A percentile compares a stretch with the other conserved stretches of the same genome.
Conservation (phyloP, 371 early-diverging fungal species). For the Mortierella sp. region DNA sequence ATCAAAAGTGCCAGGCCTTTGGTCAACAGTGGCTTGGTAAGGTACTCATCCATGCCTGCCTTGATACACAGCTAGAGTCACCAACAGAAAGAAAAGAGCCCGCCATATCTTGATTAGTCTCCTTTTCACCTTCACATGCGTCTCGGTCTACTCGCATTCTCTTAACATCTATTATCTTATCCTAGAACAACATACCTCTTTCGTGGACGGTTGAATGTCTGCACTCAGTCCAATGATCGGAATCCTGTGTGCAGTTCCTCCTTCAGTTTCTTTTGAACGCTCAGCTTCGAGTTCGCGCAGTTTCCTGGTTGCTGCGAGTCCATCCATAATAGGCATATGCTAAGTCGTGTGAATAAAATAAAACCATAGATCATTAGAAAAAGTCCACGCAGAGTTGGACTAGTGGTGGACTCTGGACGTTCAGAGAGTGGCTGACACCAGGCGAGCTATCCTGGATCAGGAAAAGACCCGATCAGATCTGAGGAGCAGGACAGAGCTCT, state of each 20-base stretch:
- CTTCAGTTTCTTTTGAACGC: conserved; percentile 21
- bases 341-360: conserved; percentile 4
- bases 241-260: conserved; percentile 27
- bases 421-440: not conserved
- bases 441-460: no score
- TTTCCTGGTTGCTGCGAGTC: conserved; percentile 65
- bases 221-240: conserved; percentile 70
- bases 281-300: conserved; percentile 55
- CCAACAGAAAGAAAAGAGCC: not conserved
- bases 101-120: not conserved
- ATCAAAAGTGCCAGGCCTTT: conserved; percentile 47
- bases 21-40: conserved; percentile 65
- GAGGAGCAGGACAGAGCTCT: no score
- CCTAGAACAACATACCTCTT: conserved; percentile 33
- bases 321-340: conserved; percentile 61
- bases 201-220: conserved; percentile 64
- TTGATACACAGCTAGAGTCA: conserved; percentile 56
- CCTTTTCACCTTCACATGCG: not conserved
- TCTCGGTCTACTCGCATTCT: not conserved
- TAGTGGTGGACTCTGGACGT: not conserved
- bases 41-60: conserved; percentile 70
- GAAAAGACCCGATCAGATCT: no score
- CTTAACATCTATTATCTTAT: not conserved
- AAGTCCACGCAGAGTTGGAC: not conserved
- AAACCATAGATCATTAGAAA: not conserved